Base-by-base conservation (phyloP, 2,329 filamentous ascomycete genomes). In the Penicillium janthinellum region DNA sequence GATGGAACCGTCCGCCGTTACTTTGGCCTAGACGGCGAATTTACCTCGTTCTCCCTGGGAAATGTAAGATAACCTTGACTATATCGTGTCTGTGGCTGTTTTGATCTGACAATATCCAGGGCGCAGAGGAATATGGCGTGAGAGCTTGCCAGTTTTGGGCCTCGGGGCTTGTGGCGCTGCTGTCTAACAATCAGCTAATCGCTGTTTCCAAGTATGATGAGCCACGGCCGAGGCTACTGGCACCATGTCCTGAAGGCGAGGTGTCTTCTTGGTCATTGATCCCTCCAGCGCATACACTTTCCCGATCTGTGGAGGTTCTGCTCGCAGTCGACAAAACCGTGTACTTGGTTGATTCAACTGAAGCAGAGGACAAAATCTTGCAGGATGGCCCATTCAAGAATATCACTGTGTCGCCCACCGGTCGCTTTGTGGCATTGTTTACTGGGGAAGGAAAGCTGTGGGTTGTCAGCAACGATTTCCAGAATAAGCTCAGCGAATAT, bases 381-480 rank as follows among this genome's bases (percentile, higher is more conserved):
- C 91, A 96, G 67, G 92, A 95, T 62, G 95, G 95, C 0, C 94
- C 95, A 0, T 98, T 99, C 73, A 88, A 88, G 42, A 92, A 98
- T 74, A 90, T 97, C 56, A 89, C 87, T 67, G 90, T 97, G 14
- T 97, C 94, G 1, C 94, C 95, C 0, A 94, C 96, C 69, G 95
- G 93, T 22, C 90, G 89, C 64, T 96, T 90, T 69, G 89, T 93
- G 4, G 92, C 92, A 0, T 83, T 99, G 35, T 98, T 96, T 72
- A 94, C 92, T 0, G 83, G 88, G 34, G 88, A 91, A 61, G 92
- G 92, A 58, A 93, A 88, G 67, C 87, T 95, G 20, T 96, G 95
- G 83, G 91, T 99, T 31, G 92, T 98, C 54, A 95, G 91, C 50
- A 94, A 92, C 70, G 94, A 99, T 75, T 98, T 98, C 74, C 92